Base-by-base conservation (phyloP, 2,329 filamentous ascomycete species). In the Catunica adiposa region DNA sequence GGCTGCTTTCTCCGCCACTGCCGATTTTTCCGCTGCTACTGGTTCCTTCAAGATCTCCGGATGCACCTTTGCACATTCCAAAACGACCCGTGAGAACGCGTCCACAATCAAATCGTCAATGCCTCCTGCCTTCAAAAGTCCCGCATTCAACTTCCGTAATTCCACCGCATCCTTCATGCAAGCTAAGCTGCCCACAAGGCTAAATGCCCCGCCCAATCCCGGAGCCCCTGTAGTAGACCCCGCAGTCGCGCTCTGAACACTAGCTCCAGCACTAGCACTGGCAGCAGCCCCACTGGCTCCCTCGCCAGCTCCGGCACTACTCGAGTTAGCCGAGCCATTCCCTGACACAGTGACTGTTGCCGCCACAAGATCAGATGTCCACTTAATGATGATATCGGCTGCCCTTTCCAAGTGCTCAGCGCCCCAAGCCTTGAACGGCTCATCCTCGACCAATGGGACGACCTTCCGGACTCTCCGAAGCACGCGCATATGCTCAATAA, bases 21-120 rank as follows among this genome's bases (percentile, higher is more conserved):
- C 17, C 2, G 25, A 8, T 11, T 20, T 14, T 20, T 23, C 14
- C n/a, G 26, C 14, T 8, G 55, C 14, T 46, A 15, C 26, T 2
- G 64, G 61, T 53, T 70, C 70, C 56, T 71, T 15, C 9, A 51
- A 23, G n/a, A 58, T 31, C 51, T 58, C 54, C 2, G 53, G 50
- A 44, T 54, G 46, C 1, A 53, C 53, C 23, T 42, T 50, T 17
- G 38, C 46, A 48, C 57, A 58, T n/a, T 53, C 53, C 2, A 51
- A 37, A 44, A 58, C 52, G 15, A 58, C 57, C 22, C 53, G 53
- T 1, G 86, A 84, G 67, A 95, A 98, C 51, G 86, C 82, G 67
- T 98, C 92, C 22, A 83, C 85, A 61, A 96, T 85, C n/a, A 97
- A 76, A 64, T 98, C 92, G 63, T 98, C 92, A 47, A 97, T 90